Evolutionary conservation across 1,284 basidiomycete species (phyloP).

Genomic region (Malassezia arunalokei): DNA sequence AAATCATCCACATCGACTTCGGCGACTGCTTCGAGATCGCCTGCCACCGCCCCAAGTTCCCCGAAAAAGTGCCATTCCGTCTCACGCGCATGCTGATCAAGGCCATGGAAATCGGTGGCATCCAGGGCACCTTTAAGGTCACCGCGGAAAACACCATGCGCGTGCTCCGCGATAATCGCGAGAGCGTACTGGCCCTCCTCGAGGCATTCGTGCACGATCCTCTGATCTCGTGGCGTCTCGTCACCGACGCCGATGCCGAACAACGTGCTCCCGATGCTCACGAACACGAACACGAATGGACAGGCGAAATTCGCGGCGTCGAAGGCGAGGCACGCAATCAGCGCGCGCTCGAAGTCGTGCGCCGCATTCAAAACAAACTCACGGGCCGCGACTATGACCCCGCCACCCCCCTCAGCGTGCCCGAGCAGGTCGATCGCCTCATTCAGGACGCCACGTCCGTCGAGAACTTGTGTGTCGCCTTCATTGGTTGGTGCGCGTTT

Average conservation of each 20-base stretch:
- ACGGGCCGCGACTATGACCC: constrained; percentile 41
- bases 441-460: constrained; percentile 39
- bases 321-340: constrained; percentile 35
- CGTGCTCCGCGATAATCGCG: constrained; percentile 89
- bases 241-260: constrained; percentile 27
- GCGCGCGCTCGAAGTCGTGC: constrained; percentile 38
- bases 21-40: constrained; percentile 50
- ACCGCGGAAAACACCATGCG: constrained; percentile 96
- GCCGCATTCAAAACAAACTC: constrained; percentile 43
- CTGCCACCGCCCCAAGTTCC: constrained; percentile 74
- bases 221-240: constrained; percentile 52
- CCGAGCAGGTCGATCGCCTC: constrained; percentile 36
- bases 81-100: constrained; percentile 96
- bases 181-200: constrained; percentile 90
- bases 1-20: constrained; percentile 95
- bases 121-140: constrained; percentile 89
- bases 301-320: constrained; percentile 6
- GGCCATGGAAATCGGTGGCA: constrained; percentile 93
- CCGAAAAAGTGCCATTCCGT: constrained; percentile 96
- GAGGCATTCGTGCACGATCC: constrained; percentile 64
- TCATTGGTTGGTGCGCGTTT: constrained; percentile 43
- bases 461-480: constrained; percentile 41
- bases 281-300: constrained; percentile 29
- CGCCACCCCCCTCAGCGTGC: constrained; percentile 22
- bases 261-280: constrained; percentile 34